Evolutionary conservation across 2,329 filamentous ascomycete genomes (phyloP), one percentile per base, ranked within the genome.

Genomic region (Fusarium cyanostomum): DNA sequence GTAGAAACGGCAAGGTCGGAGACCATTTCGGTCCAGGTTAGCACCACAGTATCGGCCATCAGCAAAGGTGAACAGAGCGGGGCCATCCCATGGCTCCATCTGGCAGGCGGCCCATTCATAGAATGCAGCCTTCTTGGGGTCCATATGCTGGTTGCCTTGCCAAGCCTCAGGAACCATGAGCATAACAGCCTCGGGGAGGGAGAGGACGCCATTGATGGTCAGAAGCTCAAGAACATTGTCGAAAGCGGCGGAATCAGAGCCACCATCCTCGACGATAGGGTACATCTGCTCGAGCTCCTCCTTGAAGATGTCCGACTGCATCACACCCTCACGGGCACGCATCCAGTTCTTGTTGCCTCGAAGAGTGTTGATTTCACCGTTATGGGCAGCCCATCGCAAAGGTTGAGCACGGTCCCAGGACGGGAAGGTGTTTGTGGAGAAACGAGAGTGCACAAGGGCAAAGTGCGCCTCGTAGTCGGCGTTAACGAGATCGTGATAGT

Each of bases 301-400:
- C 64, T 92, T 92, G 75, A 98, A 98, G 52, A 96, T 84, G 67
- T 94, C 89, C 2, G 94, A 98, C 75, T 92, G 91, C 86, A 98
- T 91, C 66, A 97, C 89, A 78, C 94, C 94, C 81, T 98, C 94
- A 74, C 94, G 89, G 62, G 94, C 94, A 70, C 94, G 90, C 94
- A 98, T 98, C 94, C 94, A 98, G 81, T 98, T 98, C 85, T 98
- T 98, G 83, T 98, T 98, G 61, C 94, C 94, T 75, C 94, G 91
- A 62, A 98, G 82, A 2, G 94, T 98, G 79, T 98, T 98, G 76
- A 98, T 98, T 81, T 98, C 94, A 84, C 94, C 94, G 77, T 98
- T 98, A 83, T 98, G 94, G 72, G 94, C 94, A 66, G 94, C 94
- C 94, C 94, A 98, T 79, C 94, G 88, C 66, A 98, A 82, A 64